Percentiles rank a stretch among this genome's conserved stretches.
Evolutionary conservation across 768 basidiomycete genomes (phyloP).

Genomic region (Hericium rajendrae): DNA sequence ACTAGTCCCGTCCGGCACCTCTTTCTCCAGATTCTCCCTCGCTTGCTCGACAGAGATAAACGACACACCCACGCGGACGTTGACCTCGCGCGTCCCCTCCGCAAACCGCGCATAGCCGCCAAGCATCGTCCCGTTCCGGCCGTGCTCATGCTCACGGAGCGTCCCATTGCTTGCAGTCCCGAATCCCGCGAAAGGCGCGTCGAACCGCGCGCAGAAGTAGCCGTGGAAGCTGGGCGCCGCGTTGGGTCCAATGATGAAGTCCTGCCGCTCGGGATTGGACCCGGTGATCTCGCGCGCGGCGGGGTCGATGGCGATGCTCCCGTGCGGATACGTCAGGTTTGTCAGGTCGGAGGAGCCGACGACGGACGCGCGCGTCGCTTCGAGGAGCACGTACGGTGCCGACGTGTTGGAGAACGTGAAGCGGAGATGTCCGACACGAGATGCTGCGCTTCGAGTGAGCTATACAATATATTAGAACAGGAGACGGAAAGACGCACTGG

Average conservation of each 20-base stretch:
- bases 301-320: conserved; percentile 38
- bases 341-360: conserved; percentile 40
- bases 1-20: conserved; percentile 29
- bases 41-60: conserved; percentile 65
- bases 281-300: conserved; percentile 45
- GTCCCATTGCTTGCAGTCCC: conserved; percentile 44
- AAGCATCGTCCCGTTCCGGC: conserved; percentile 34
- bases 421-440: conserved; percentile 64
- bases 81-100: conserved; percentile 25
- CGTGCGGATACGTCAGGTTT: conserved; percentile 45
- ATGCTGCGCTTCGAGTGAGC: conserved; percentile 34
- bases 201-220: conserved; percentile 54
- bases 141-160: conserved; percentile 18
- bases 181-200: conserved; percentile 31
- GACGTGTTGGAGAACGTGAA: conserved; percentile 46
- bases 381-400: conserved; percentile 52
- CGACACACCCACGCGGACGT: conserved; percentile 58
- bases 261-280: conserved; percentile 59
- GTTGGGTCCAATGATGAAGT: conserved; percentile 53
- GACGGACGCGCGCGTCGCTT: conserved; percentile 55
- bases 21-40: conserved; percentile 27
- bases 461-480: not conserved
- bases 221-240: conserved; percentile 24
- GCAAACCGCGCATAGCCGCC: conserved; percentile 43
- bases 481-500: conserved; percentile 34